Evolutionary conservation across 106 monocot genomes (phyloP), one percentile per base, ranked within the genome.

Genomic region (Narthecium ossifragum): DNA sequence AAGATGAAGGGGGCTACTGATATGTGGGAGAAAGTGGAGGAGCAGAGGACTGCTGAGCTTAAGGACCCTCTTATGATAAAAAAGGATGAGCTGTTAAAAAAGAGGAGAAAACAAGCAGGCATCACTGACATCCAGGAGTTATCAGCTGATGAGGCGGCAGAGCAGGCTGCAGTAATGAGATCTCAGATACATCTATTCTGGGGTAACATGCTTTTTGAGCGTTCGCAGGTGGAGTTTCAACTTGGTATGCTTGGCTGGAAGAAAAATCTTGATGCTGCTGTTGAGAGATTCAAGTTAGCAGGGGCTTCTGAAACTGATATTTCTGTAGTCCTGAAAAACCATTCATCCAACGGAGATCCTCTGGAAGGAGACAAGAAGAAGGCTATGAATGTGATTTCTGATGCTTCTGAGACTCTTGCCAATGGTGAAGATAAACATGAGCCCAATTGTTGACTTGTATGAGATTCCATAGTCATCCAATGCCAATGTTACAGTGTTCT

Each of bases 131-230:
- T 62, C 58, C 73, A 73, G 51, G 60, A 21, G 24, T 46, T 86
- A 56, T 70, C 86, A 6, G 51, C 73, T 18, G 74, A 81, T 25
- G 96, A 86, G 60, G 70, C 73, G 43, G 84, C 75, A 28, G 96
- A 96, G 56, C 86, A 90, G 62, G 83, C 86, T 61, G 62, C 78
- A 3, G 84, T 77, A 17, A 96, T 90, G 89, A 83, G 86, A 59
- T 88, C 88, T 53, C 96, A 96, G 74, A 96, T 96, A 73, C 96
- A 96, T 81, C 70, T 96, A 1, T 96, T 90, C 37, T 96, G 96
- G 90, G 96, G 96, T 30, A 96, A 96, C 70, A 78, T 96, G 90
- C 81, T 90, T 17, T 96, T 96, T 71, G 96, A 96, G 70, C 79
- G 90, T 2, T 96, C 96, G 31, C 96, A 90, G 48, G 81, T 96